Conservation (phyloP, 164 flowering plant genomes). For the Brasenia schreberi region DNA sequence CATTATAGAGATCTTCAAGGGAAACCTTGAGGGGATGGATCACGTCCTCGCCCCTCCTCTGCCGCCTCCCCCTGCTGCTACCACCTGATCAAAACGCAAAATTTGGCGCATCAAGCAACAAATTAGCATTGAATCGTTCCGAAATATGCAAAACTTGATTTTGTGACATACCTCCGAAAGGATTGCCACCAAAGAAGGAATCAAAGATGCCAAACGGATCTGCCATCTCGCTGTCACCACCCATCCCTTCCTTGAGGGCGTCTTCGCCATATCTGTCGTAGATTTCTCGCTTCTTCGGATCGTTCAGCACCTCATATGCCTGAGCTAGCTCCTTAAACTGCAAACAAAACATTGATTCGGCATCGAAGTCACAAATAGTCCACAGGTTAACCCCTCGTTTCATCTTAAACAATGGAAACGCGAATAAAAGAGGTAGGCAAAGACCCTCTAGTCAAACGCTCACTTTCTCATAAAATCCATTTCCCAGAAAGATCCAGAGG, state of each 20-base stretch:
- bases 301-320: slow-evolving; percentile 83
- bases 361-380: too few species aligned
- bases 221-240: slow-evolving; percentile 57
- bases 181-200: slow-evolving; percentile 70
- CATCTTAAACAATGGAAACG: too few species aligned
- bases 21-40: slow-evolving; percentile 57
- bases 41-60: slow-evolving; percentile 57
- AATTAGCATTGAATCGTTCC: not conserved
- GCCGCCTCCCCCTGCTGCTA: slow-evolving; percentile 50
- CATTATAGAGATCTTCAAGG: slow-evolving; percentile 48
- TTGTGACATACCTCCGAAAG: slow-evolving; percentile 3
- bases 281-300: slow-evolving; percentile 77
- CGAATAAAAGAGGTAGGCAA: too few species aligned
- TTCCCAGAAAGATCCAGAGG: too few species aligned
- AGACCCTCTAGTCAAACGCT: too few species aligned
- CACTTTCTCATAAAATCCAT: too few species aligned
- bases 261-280: slow-evolving; percentile 90
- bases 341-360: slow-evolving; percentile 1
- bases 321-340: slow-evolving; percentile 89
- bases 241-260: slow-evolving; percentile 92
- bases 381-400: too few species aligned
- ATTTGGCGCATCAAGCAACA: not conserved
- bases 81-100: slow-evolving; percentile 16
- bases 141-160: slow-evolving; percentile 9
- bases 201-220: slow-evolving; percentile 79